Conservation (phyloP, 495 filamentous ascomycete species). For the Trichoderma orchidacearum region DNA sequence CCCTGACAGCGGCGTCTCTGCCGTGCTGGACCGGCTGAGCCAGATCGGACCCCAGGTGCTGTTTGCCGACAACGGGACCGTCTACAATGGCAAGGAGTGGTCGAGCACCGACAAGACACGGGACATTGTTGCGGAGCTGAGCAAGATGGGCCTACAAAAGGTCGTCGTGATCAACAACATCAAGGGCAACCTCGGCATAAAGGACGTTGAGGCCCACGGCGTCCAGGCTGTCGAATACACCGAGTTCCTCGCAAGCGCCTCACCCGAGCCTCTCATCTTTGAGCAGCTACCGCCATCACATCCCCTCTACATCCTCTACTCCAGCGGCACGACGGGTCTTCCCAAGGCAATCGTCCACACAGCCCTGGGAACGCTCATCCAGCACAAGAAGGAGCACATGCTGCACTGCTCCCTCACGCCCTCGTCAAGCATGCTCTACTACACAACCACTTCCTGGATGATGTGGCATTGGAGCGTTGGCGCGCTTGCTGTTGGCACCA, state of each 20-base stretch:
- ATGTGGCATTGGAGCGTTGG: constrained; percentile 97
- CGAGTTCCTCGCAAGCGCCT: constrained; percentile 19
- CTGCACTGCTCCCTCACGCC: constrained; percentile 66
- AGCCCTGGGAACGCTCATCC: constrained; percentile 71
- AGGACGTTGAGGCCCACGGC: constrained; percentile 27
- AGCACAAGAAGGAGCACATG: constrained; percentile 89
- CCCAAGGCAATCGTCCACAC: constrained; percentile 91
- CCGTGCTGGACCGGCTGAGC: constrained; percentile 64
- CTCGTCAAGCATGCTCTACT: constrained; percentile 49
- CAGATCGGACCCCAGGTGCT: constrained; percentile 73
- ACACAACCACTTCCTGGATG: constrained; percentile 89
- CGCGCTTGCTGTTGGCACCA: constrained; percentile 63
- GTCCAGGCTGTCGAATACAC: constrained; percentile 35
- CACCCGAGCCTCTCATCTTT: constrained; percentile 44
- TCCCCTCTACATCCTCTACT: constrained; percentile 82
- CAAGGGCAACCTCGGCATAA: constrained; percentile 30
- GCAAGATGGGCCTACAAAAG: constrained; percentile 38
- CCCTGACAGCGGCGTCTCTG: constrained; percentile 60
- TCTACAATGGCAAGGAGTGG: constrained; percentile 82
- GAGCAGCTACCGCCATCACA: constrained; percentile 65
- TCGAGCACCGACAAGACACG: constrained; percentile 53
- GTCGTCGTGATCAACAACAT: constrained; percentile 62
- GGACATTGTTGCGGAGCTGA: constrained; percentile 53
- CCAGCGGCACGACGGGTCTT: constrained; percentile 75
- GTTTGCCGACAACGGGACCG: constrained; percentile 73